Evolutionary conservation across 2,329 filamentous ascomycete genomes (phyloP), one percentile per base, ranked within the genome.

Genomic region (Phyllosticta ampelicida): DNA sequence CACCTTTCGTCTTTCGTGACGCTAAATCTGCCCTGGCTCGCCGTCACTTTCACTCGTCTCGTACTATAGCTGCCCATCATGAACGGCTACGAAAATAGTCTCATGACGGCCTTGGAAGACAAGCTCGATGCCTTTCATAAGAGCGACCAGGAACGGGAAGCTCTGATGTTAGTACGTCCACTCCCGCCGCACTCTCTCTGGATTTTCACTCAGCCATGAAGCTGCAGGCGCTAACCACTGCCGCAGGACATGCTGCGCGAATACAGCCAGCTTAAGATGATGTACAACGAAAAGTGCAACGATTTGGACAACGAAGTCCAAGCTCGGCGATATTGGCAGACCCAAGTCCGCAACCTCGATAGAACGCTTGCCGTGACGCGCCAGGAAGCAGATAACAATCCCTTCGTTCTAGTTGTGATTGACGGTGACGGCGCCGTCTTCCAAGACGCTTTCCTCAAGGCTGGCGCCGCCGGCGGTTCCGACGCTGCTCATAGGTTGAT

Each of bases 341-440:
- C 53, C 53, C 66, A 68, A 54, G 60, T 53, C 52, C 21, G 44
- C 26, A 53, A 58, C 6, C 28, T 52, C 48, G 54, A 48, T 20
- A 48, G 56, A 10, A 26, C 48, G 18, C 28, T 53, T 19, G 52
- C 30, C 20, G 28, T 44, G 21, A 54, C 48, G 16, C 55, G 58
- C 50, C 58, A 57, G 16, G 29, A 56, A 26, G 56, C 53, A 68
- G 67, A 72, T 48, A 60, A 63, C 9, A 74, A 69, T 61, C 71
- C 74, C 18, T 78, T 78, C 60, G 73, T 75, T 11, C 64, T 77
- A 64, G 74, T 70, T 48, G 64, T 78, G 52, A 74, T 78, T 52
- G 76, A 78, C 65, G 76, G 76, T n/a, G 76, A 78, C 66, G 76
- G 75, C 21, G 74, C 74, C 62, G 69, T 75, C 55, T 78, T 78